These are phyloP conservation scores for Cyclocybe cylindracea DNA, from an alignment of 768 basidiomycete genomes.

Conservation along the genomic window DNA sequence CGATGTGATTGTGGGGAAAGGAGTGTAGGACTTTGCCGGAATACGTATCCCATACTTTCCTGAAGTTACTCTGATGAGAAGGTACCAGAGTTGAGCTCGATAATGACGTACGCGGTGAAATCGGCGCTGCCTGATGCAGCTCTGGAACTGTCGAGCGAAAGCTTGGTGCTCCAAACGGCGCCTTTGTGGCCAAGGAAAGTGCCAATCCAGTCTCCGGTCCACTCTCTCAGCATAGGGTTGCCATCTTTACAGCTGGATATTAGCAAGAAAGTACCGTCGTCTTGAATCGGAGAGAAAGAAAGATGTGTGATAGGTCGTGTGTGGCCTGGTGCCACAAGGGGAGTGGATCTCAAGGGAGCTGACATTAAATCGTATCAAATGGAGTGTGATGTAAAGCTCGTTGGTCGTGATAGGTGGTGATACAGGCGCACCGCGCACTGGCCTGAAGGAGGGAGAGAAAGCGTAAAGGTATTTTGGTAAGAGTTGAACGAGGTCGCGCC, in stretches of 20 bases:
- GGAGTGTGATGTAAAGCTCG: conserved; percentile 16
- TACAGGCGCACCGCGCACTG: conserved; percentile 58
- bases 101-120: conserved; percentile 84
- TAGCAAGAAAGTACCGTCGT: conserved; percentile 85
- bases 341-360: conserved; percentile 64
- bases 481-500: conserved; percentile 8
- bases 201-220: conserved; percentile 99
- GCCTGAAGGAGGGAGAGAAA: conserved; percentile 27
- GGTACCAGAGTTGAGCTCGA: conserved; percentile 1
- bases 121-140: conserved; percentile 95
- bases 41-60: conserved; percentile 96
- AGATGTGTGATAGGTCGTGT: conserved; percentile 91
- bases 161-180: conserved; percentile 95
- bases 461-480: conserved; percentile 13
- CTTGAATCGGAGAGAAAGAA: conserved; percentile 84
- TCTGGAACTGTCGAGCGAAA: conserved; percentile 80
- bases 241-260: conserved; percentile 99
- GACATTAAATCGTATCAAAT: conserved; percentile 52
- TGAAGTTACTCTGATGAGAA: conserved; percentile 32
- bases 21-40: conserved; percentile 87
- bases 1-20: conserved; percentile 98
- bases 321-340: conserved; percentile 84
- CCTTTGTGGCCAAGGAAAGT: conserved; percentile 90
- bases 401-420: conserved; percentile 41
- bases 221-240: conserved; percentile 94